Evolutionary conservation across 176 grass and related monocot species (phyloP), one percentile per base, ranked within the genome.

Genomic region (Puya raimondii): DNA sequence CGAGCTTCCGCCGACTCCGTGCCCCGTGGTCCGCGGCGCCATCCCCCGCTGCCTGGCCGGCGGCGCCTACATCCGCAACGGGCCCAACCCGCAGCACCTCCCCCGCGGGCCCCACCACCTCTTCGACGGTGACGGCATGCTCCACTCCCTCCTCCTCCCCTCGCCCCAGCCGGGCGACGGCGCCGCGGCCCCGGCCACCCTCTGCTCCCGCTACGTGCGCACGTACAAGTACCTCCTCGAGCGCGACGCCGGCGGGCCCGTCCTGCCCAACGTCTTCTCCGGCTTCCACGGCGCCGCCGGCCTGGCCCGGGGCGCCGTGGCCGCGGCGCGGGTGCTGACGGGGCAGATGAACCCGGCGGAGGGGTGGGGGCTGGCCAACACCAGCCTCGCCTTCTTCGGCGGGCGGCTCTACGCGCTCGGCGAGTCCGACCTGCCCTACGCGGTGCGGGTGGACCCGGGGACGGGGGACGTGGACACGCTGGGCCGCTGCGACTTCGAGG

Each of bases 101-200:
- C 92, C 92, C 7, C 77, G 80, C 23, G 92, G 92, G 7, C 80
- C 88, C 51, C 85, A 96, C 70, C 92, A 96, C 64, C 86, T 96
- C 33, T 96, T 96, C 74, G 88, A 96, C 70, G 88, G 92, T 61
- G 92, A 96, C 63, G 92, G 92, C 78, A 96, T 96, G 92, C 85
- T 96, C 12, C 92, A 96, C 78, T 91, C 92, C 4, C 78, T 96
- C 42, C 92, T 96, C 78, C 88, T 96, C 72, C 73, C 90, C 7
- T 11, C 65, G 21, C 1, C 48, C 1, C 25, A 26, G 25, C 25
- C 2, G 25, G 22, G 67, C 11, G 23, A 53, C 48, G 25, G 56
- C 21, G 49, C 65, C 3, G 63, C 68, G 8, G 25, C 18, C 21
- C 3, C 27, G 2, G 79, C 84, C 71, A 51, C 82, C 22, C 92